These are phyloP conservation scores for Entophlyctis luteolus DNA, from an alignment of 192 early-diverging fungal genomes.

Conservation along the genomic window DNA sequence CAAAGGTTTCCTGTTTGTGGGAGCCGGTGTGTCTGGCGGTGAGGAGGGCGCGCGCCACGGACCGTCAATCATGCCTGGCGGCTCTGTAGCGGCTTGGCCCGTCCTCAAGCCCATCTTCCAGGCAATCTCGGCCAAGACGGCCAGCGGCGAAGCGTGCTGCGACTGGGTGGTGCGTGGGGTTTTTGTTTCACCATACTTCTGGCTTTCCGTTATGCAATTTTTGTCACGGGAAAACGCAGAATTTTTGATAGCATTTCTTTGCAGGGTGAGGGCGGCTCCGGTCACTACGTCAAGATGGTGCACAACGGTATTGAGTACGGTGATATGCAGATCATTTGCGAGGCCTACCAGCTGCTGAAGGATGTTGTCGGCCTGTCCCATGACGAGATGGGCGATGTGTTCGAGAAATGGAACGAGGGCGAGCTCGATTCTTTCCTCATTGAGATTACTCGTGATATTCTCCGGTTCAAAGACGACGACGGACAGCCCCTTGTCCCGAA, in stretches of 20 bases:
- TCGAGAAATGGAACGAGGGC: conserved; percentile 94
- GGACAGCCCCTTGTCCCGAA: conserved; percentile 84
- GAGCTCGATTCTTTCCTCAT: conserved; percentile 96
- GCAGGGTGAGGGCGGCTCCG: conserved; percentile 80
- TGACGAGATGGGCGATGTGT: conserved; percentile 87
- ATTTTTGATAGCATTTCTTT: no score
- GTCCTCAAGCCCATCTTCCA: conserved; percentile 94
- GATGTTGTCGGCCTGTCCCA: conserved; percentile 73
- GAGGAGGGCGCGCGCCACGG: conserved; percentile 98
- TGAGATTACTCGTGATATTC: conserved; percentile 92
- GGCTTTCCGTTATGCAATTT: no score
- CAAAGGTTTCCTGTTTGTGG: conserved; percentile 93
- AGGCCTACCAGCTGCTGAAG: conserved; percentile 91
- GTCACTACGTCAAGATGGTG: conserved; percentile 99
- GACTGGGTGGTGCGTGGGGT: conserved; percentile 79
- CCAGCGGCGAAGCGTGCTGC: conserved; percentile 87
- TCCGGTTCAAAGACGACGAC: conserved; percentile 89
- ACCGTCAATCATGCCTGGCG: conserved; percentile 96
- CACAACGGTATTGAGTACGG: conserved; percentile 99
- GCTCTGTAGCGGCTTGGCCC: conserved; percentile 83
- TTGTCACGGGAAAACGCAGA: no score
- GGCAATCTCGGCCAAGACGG: conserved; percentile 84
- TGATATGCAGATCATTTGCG: conserved; percentile 98
- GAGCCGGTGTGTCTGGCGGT: conserved; percentile 96
- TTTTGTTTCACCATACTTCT: no score